These are phyloP conservation scores for Vaccinium myrtillus DNA, from an alignment of 148 eudicot genomes.

Conservation along the genomic window DNA sequence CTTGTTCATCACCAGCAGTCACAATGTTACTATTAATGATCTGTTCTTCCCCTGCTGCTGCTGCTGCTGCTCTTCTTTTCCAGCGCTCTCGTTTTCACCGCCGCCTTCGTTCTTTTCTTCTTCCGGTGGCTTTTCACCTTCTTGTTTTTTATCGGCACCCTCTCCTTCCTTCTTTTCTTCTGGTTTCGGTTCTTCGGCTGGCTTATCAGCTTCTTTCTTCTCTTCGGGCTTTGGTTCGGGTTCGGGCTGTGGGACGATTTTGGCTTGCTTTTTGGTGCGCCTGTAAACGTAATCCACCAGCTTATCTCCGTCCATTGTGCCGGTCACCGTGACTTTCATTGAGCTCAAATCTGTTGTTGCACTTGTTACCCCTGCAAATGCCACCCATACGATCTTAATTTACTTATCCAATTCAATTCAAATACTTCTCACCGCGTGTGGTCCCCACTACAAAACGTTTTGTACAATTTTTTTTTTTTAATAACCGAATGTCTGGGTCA, in stretches of 20 bases:
- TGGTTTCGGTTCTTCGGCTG: conserved; percentile 37
- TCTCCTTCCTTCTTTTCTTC: conserved; percentile 24
- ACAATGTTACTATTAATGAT: not conserved
- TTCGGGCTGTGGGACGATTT: conserved; percentile 72
- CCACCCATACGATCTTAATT: not conserved
- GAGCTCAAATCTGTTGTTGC: conserved; percentile 69
- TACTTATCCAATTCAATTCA: not conserved
- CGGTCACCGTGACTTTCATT: conserved; percentile 81
- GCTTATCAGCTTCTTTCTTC: conserved; percentile 27
- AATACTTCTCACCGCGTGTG: not conserved
- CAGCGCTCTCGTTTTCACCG: conserved; percentile 1
- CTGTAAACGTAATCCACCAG: conserved; percentile 81
- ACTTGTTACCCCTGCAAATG: conserved; percentile 66
- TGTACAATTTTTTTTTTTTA: too few relatives aligned
- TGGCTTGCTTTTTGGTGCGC: conserved; percentile 82
- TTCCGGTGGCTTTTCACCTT: conserved; percentile 13
- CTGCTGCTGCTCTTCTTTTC: conserved; percentile 17
- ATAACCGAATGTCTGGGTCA: too few relatives aligned
- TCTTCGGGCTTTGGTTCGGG: conserved; percentile 45
- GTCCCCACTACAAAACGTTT: too few relatives aligned
- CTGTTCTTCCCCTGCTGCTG: conserved; percentile 17
- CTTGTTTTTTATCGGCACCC: conserved; percentile 13
- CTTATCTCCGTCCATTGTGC: conserved; percentile 75
- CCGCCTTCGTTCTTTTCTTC: conserved; percentile 25
- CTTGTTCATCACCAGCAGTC: conserved; percentile 37